Evolutionary conservation across 441 rosid species (phyloP).

Genomic region (Daphne laureola): DNA sequence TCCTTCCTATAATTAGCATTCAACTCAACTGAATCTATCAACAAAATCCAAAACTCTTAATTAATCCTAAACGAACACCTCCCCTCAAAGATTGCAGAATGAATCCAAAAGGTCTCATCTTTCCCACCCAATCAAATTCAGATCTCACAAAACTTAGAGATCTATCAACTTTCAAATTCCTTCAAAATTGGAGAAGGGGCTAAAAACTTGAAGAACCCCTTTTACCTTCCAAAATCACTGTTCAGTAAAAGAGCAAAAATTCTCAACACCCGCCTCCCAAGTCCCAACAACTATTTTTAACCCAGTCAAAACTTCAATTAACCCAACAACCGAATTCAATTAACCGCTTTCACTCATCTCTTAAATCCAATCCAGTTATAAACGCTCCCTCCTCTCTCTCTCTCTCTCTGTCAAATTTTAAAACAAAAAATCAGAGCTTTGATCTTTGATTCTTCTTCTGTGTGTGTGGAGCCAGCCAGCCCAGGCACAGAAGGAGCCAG

Average conservation of each 20-base stretch:
- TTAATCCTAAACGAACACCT: slow-evolving; percentile 4
- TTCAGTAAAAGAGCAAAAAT: no score
- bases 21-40: slow-evolving; percentile 17
- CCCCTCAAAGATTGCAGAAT: slow-evolving; percentile 4
- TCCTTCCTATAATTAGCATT: slow-evolving; percentile 20
- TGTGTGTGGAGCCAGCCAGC: not conserved
- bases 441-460: slow-evolving; percentile 11
- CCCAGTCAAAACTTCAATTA: slow-evolving; percentile 14
- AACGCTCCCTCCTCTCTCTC: not conserved
- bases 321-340: slow-evolving; percentile 8
- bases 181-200: no score
- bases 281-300: slow-evolving; percentile 19
- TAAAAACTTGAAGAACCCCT: not conserved
- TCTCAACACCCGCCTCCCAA: no score
- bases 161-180: no score
- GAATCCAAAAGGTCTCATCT: slow-evolving; percentile 10
- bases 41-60: not conserved
- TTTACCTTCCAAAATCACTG: no score
- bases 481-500: slow-evolving; percentile 13
- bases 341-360: slow-evolving; percentile 19
- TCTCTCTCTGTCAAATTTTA: slow-evolving; percentile 10
- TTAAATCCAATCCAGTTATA: slow-evolving; percentile 17
- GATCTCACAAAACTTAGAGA: not conserved
- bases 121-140: slow-evolving; percentile 21
- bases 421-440: slow-evolving; percentile 14